Percentiles rank a stretch among this genome's conserved stretches.
Conservation (phyloP, 306 rosid species). For the Senna siamea region DNA sequence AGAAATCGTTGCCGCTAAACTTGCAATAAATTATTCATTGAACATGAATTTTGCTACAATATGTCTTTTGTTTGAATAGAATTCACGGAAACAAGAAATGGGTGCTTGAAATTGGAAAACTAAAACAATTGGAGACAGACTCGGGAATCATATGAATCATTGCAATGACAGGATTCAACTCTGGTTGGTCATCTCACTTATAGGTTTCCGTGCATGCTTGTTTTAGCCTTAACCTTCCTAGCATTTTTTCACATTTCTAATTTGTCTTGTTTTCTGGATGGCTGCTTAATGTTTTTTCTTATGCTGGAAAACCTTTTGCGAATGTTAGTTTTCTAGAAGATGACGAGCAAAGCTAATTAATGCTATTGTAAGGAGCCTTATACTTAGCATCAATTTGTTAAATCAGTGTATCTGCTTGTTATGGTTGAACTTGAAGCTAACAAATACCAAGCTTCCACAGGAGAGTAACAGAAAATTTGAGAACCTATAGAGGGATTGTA, state of each 20-base stretch:
- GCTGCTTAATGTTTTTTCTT: neutral
- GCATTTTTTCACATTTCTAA: neutral
- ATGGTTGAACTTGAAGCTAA: no score
- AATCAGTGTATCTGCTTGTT: no score
- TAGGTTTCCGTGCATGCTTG: neutral
- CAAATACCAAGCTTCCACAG: no score
- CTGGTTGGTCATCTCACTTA: neutral
- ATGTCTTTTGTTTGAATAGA: neutral
- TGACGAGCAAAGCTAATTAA: no score
- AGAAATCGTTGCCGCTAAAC: neutral
- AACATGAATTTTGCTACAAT: neutral
- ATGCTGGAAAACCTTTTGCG: no score
- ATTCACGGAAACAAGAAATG: neutral
- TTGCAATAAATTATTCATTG: no score
- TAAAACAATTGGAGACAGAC: neutral
- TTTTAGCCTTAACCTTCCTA: neutral
- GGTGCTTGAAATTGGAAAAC: neutral
- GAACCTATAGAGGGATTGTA: no score
- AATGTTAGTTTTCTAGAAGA: no score
- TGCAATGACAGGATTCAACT: neutral
- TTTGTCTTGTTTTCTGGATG: neutral
- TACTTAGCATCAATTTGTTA: no score
- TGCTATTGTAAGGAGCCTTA: no score
- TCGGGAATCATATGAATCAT: neutral
- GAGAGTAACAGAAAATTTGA: no score